Evolutionary conservation across 495 filamentous ascomycete genomes (phyloP), one percentile per base, ranked within the genome.

Genomic region (Aspergillus biplanus): DNA sequence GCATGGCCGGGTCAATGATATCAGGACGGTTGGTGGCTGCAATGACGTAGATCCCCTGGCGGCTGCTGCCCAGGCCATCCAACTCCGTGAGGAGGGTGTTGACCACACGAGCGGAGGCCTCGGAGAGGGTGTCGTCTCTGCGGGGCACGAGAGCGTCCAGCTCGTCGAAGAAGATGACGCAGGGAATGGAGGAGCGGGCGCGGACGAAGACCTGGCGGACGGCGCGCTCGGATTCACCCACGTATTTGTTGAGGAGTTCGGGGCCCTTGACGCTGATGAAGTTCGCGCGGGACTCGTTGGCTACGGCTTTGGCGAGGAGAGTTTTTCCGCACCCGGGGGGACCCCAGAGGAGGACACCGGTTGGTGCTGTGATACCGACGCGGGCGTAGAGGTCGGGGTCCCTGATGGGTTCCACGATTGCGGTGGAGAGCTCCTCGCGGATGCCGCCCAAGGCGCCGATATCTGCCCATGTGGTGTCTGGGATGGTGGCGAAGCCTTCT

Each of bases 241-340:
- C 93, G 67, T 91, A 99, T 76, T 97, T 97, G 78, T 96, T 96
- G 47, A 96, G 84, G 4, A 97, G 81, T 68, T 97, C 93, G 4
- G 95, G 94, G 0, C 95, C 95, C 78, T 97, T 97, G 77, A 99
- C 91, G 65, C 90, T 92, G 76, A 99, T 99, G 83, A 99, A 99
- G 75, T 97, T 98, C 33, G 96, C 95, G 66, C 90, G 89, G 31
- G 89, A 92, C 76, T 97, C 96, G 75, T 96, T 96, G 61, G 95
- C 95, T 6, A 97, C 93, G 16, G 95, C 95, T 76, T 97, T 97
- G 56, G 95, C 95, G 8, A 99, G 87, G 6, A 99, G 85, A 0
- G 95, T 99, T 74, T 99, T 99, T 65, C 95, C 95, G 76, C 95
- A 99, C 34, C 95, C 95, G 4, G 95, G 95, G 0, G 95, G 95